Conservation (phyloP, 805 yeast species). For the Myxozyma mucilagina region DNA sequence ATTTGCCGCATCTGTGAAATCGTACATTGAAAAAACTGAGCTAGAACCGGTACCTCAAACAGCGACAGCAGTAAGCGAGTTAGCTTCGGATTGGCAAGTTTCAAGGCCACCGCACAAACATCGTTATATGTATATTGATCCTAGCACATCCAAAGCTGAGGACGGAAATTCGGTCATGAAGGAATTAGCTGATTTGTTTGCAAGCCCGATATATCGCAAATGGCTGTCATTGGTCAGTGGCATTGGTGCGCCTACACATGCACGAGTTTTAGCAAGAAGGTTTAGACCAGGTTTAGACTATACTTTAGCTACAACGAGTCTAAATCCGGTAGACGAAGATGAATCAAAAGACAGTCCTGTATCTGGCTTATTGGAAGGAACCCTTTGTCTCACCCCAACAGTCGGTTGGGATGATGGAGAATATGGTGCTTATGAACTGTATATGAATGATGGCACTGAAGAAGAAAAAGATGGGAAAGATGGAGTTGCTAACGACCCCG, state of each 20-base stretch:
- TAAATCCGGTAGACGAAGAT: constrained; percentile 35
- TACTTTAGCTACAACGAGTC: constrained; percentile 72
- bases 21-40: constrained; percentile 56
- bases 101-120: constrained; percentile 95
- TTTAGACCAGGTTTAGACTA: constrained; percentile 96
- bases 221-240: constrained; percentile 69
- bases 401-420: constrained; percentile 76
- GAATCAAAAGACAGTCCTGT: constrained; percentile 39
- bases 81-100: constrained; percentile 77
- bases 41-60: constrained; percentile 7
- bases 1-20: constrained; percentile 50
- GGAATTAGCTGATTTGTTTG: constrained; percentile 27
- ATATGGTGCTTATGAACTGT: constrained; percentile 89
- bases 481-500: constrained; percentile 30
- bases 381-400: constrained; percentile 78
- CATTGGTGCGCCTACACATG: constrained; percentile 55
- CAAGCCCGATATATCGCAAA: constrained; percentile 55
- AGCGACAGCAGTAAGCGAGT: constrained; percentile 43
- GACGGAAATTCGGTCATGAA: constrained; percentile 10
- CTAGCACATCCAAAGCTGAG: constrained; percentile 36
- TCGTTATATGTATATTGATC: constrained; percentile 73
- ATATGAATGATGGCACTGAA: constrained; percentile 51
- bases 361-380: constrained; percentile 68
- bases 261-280: constrained; percentile 72
- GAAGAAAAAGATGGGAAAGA: constrained; percentile 49